Conservation (phyloP, 768 basidiomycete genomes). For the Daedaleopsis nitida region DNA sequence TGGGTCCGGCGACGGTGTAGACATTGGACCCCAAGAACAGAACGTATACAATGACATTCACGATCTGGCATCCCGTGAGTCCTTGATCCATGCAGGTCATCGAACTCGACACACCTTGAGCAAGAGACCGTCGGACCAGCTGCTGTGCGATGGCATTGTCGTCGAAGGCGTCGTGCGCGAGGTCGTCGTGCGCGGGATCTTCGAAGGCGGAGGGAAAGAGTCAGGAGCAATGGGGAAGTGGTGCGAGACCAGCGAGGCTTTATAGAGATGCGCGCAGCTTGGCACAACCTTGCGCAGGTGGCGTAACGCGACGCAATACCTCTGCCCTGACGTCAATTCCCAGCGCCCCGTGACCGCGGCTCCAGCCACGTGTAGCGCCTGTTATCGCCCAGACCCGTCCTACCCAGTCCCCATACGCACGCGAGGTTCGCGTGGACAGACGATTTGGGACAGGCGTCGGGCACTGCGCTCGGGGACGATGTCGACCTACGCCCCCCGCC, state of each 20-base stretch:
- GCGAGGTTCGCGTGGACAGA: constrained; percentile 9
- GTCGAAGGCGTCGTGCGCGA: background rate
- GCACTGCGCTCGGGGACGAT: constrained; percentile 21
- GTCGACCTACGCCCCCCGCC: constrained; percentile 36
- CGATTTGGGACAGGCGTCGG: constrained; percentile 3
- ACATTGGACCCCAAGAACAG: constrained; percentile 90
- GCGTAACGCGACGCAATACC: constrained; percentile 5
- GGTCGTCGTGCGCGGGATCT: background rate
- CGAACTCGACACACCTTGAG: constrained; percentile 60
- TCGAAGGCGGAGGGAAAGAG: background rate
- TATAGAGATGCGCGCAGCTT: constrained; percentile 8
- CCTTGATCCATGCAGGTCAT: background rate
- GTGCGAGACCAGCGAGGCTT: constrained; percentile 10
- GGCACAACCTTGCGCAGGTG: background rate
- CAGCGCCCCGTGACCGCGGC: constrained; percentile 5
- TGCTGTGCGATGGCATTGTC: constrained; percentile 35
- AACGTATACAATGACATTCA: constrained; percentile 83
- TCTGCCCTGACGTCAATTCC: constrained; percentile 17
- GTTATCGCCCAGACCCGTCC: background rate
- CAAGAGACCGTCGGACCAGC: constrained; percentile 79
- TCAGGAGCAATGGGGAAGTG: constrained; percentile 5
- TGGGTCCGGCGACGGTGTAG: constrained; percentile 79
- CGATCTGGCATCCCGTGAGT: constrained; percentile 46
- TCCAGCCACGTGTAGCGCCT: background rate
- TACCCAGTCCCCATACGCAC: constrained; percentile 10